Conservation (phyloP, 305 asterid genomes). For the Rubia peregrina region DNA sequence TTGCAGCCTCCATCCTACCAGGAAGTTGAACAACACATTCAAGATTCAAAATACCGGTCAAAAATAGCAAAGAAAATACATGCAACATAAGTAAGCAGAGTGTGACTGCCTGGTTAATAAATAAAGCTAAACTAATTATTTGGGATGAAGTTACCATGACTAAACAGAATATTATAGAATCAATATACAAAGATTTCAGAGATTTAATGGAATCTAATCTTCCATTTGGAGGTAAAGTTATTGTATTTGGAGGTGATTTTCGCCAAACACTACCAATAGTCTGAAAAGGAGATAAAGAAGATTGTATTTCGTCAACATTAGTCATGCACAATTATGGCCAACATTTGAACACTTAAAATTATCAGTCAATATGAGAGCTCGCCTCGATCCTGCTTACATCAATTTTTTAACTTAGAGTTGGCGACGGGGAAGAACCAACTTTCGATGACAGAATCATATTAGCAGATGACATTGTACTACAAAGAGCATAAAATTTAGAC, state of each 20-base stretch:
- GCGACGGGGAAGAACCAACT: not conserved
- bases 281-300: too few species aligned
- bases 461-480: not conserved
- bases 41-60: not conserved
- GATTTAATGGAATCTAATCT: too few species aligned
- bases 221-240: not conserved
- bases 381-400: not conserved
- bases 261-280: not conserved
- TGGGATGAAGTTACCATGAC: constrained; percentile 1
- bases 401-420: not conserved
- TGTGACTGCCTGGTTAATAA: not conserved
- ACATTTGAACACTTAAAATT: not conserved
- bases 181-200: not conserved
- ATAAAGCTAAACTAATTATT: not conserved
- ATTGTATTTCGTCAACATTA: not conserved
- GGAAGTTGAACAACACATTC: not conserved
- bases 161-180: not conserved
- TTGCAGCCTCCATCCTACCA: not conserved
- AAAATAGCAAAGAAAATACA: fast-evolving
- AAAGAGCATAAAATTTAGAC: not conserved
- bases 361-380: not conserved
- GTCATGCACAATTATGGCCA: not conserved
- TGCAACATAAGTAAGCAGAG: not conserved
- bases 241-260: not conserved
- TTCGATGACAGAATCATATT: not conserved